These are phyloP conservation scores for Gossypium australe DNA, from an alignment of 345 rosid genomes.

Conservation along the genomic window DNA sequence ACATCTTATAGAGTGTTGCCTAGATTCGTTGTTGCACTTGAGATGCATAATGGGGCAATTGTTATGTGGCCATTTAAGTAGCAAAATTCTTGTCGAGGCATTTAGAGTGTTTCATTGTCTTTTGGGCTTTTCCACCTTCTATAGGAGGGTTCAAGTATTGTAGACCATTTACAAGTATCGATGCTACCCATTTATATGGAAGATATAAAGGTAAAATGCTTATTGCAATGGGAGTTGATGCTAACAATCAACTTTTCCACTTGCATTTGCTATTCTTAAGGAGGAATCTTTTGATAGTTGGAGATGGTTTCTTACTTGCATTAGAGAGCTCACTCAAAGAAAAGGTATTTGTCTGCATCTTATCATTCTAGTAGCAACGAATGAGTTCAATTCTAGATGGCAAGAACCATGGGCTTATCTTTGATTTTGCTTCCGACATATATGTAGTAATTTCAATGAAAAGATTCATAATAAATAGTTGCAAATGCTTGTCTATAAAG, in stretches of 20 bases:
- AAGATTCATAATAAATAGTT: no score
- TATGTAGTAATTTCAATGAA: no score
- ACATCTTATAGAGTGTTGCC: background rate
- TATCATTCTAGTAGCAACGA: background rate
- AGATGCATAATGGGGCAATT: background rate
- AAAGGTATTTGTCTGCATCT: background rate
- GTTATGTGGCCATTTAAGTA: no score
- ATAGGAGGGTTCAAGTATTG: slow-evolving; percentile 2
- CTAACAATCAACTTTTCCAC: no score
- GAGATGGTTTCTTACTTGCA: slow-evolving; percentile 2
- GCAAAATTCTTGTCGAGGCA: background rate
- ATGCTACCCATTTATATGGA: background rate
- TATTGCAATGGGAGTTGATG: background rate
- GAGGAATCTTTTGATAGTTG: background rate
- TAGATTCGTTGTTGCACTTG: background rate
- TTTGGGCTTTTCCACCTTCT: background rate
- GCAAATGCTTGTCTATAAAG: background rate
- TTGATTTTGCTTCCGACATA: background rate
- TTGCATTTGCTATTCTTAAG: background rate
- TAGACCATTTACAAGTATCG: background rate
- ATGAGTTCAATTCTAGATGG: background rate
- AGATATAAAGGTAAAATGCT: slow-evolving; percentile 8
- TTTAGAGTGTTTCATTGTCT: background rate
- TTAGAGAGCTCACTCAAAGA: slow-evolving; percentile 9
- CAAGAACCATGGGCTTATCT: slow-evolving; percentile 6